A percentile compares a stretch with the other conserved stretches of the same genome.
phyloP scores from a whole-genome alignment of 805 yeast genomes.

The Zygosaccharomyces rouxii region DNA sequence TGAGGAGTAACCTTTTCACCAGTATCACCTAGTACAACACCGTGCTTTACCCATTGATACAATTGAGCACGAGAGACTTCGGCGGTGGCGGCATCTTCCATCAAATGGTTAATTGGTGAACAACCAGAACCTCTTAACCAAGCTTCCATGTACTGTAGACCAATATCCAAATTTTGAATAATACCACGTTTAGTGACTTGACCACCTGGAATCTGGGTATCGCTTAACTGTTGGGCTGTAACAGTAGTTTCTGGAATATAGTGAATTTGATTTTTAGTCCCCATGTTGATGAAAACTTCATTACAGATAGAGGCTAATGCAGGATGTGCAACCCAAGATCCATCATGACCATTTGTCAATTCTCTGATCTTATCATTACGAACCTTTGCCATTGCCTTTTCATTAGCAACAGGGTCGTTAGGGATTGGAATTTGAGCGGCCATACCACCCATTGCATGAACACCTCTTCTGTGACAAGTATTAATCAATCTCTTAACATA shows the following conservation, averaged over 20 bases:
- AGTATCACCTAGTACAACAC: conserved; percentile 53
- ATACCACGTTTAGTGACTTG: conserved; percentile 68
- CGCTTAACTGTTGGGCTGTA: conserved; percentile 54
- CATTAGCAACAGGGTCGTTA: conserved; percentile 58
- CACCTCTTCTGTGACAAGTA: conserved; percentile 72
- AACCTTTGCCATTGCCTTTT: conserved; percentile 66
- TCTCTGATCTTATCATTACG: conserved; percentile 72
- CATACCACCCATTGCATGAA: conserved; percentile 89
- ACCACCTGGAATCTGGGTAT: conserved; percentile 59
- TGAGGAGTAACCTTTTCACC: conserved; percentile 57
- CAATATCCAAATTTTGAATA: conserved; percentile 66
- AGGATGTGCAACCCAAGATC: conserved; percentile 89
- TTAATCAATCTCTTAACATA: conserved; percentile 70
- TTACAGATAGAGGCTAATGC: conserved; percentile 72
- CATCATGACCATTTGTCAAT: conserved; percentile 76
- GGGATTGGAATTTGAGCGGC: conserved; percentile 84
- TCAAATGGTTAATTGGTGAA: conserved; percentile 77
- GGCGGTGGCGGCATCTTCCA: conserved; percentile 91
- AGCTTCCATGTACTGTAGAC: conserved; percentile 76
- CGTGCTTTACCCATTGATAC: conserved; percentile 80
- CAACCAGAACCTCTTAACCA: conserved; percentile 83
- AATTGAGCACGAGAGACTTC: conserved; percentile 81
- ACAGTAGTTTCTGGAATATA: conserved; percentile 44
- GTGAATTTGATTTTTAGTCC: conserved; percentile 73
- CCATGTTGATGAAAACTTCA: conserved; percentile 71